Percentiles rank a stretch among this genome's conserved stretches.
These are phyloP conservation scores for Periconia sp. DNA, from an alignment of 2,329 filamentous ascomycete genomes.

Conservation along the genomic window DNA sequence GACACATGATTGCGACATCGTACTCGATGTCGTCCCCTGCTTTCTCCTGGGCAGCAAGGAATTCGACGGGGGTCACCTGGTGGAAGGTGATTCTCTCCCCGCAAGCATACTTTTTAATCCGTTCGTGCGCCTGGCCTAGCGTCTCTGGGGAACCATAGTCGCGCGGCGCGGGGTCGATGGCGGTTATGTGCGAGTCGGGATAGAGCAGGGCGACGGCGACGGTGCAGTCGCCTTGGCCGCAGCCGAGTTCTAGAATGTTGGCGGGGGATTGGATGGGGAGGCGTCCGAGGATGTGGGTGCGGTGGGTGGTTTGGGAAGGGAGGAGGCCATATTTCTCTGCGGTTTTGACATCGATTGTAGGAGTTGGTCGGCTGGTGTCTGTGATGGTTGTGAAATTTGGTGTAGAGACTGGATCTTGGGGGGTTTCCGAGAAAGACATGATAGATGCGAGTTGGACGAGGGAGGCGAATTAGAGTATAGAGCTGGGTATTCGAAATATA, in stretches of 20 bases:
- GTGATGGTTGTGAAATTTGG: too few species aligned
- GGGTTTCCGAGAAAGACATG: too few species aligned
- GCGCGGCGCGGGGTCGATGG: slow-evolving; percentile 59
- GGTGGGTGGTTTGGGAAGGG: neutral
- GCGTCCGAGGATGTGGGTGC: slow-evolving; percentile 22
- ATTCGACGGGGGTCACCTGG: slow-evolving; percentile 42
- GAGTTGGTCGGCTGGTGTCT: too few species aligned
- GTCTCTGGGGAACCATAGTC: slow-evolving; percentile 56
- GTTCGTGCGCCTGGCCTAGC: slow-evolving; percentile 56
- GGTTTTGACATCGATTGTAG: too few species aligned
- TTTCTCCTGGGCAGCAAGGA: slow-evolving; percentile 8
- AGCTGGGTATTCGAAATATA: too few species aligned
- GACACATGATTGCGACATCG: slow-evolving; percentile 57
- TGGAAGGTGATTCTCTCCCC: slow-evolving; percentile 55
- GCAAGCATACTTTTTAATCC: slow-evolving; percentile 50
- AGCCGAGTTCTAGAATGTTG: slow-evolving; percentile 63
- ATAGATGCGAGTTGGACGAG: too few species aligned
- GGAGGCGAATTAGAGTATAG: too few species aligned
- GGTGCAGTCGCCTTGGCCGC: slow-evolving; percentile 64
- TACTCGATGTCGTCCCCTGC: slow-evolving; percentile 53
- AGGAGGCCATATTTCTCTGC: neutral
- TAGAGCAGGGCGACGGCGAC: slow-evolving; percentile 57
- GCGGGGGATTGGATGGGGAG: slow-evolving; percentile 39
- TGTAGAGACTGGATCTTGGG: too few species aligned
- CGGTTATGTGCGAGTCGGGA: slow-evolving; percentile 54